These are phyloP conservation scores for Pseudogymnoascus sp. DNA, from an alignment of 2,329 filamentous ascomycete genomes.

Conservation along the genomic window DNA sequence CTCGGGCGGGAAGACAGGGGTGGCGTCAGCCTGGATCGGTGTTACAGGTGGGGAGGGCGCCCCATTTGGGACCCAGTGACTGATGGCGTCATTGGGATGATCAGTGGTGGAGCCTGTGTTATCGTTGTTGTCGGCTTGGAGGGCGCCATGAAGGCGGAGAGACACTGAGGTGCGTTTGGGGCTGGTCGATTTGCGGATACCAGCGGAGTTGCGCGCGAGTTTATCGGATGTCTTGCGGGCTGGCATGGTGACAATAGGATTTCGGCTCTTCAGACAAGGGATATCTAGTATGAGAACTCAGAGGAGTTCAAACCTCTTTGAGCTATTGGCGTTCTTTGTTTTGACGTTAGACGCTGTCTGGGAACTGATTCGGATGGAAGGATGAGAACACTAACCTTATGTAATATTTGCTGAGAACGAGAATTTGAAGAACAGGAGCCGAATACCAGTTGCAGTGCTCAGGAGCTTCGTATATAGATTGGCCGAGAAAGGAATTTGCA, in stretches of 20 bases:
- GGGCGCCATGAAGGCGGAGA: too few species aligned
- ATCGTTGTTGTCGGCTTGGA: too few species aligned
- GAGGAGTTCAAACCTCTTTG: neutral
- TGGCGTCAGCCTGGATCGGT: neutral
- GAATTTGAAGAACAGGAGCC: neutral
- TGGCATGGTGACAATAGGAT: neutral
- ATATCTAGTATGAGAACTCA: neutral
- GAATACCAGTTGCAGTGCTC: neutral
- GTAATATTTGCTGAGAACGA: neutral
- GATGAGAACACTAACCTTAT: neutral
- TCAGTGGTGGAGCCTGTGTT: too few species aligned
- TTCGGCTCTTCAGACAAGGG: neutral
- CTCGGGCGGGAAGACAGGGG: neutral
- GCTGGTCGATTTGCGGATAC: neutral
- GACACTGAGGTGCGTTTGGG: neutral
- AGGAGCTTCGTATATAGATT: neutral
- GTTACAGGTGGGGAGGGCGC: too few species aligned
- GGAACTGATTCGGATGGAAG: neutral
- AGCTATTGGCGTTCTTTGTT: neutral
- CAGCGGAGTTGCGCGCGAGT: neutral
- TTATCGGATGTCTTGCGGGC: neutral
- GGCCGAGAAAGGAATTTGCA: neutral
- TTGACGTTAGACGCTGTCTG: neutral
- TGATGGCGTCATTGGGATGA: too few species aligned
- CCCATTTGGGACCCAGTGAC: too few species aligned